Base-by-base conservation (phyloP, 352 stramenopile species). In the Blastocystis sp. region DNA sequence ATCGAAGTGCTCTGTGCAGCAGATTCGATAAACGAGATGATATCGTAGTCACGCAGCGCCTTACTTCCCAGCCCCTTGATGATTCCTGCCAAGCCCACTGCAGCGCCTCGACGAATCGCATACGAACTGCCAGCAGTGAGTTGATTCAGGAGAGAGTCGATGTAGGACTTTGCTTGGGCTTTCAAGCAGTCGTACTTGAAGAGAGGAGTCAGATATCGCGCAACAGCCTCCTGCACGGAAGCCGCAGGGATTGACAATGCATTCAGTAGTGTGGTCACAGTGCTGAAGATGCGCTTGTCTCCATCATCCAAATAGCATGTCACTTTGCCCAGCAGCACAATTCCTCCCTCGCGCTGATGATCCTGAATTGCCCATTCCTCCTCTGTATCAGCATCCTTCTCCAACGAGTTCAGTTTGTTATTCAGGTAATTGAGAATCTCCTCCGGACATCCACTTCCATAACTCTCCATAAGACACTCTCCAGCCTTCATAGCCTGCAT, bases 31-130 rank as follows among this genome's bases (percentile, higher is more conserved):
- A 91, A 91, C 59, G 94, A 94, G 55, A 99, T 98, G 87, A 99
- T 93, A 62, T 96, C 93, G 90, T 98, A 97, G 87, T 98, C 96
- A 91, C 99, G 99, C 11, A 99, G 92, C 53, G 95, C 93, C 55
- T 95, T 95, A 89, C 99, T 99, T 87, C 97, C 97, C 90, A 98
- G 95, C 4, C 97, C 98, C 93, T 99, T 99, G 0, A 99, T 94
- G n/a, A 97, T 94, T 47, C 96, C 97, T 34, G 96, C 98, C 69
- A 99, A 94, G 82, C 97, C 98, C 69, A 98, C 98, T 0, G 97
- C 97, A 53, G 95, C 96, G 59, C 97, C 97, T 94, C 95, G 56
- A 3, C 87, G 87, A 75, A 79, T 84, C n/a, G 93, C 93, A 53
- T 95, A 96, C 54, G 92, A 95, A 87, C 94, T 93, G 18, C 93